phyloP scores from a whole-genome alignment of 371 early-diverging fungal species.

The Mucor indicus region DNA sequence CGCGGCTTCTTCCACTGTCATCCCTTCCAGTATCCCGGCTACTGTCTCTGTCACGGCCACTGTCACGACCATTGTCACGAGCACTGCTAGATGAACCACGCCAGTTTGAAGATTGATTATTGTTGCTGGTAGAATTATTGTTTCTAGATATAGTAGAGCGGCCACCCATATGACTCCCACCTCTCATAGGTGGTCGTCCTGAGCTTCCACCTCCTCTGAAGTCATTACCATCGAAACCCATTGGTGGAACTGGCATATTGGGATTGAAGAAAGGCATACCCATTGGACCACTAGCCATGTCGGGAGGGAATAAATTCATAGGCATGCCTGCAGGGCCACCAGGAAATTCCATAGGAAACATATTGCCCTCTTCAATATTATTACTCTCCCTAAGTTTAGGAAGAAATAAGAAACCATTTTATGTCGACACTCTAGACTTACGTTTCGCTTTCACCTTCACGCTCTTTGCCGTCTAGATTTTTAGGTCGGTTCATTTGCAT shows the following conservation, averaged over 20 bases:
- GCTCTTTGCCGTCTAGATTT: constrained; percentile 13
- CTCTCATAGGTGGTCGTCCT: constrained; percentile 9
- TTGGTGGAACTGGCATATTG: constrained; percentile 16
- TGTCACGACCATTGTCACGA: neutral
- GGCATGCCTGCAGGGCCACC: constrained; percentile 20
- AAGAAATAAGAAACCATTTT: no score
- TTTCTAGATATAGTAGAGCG: no score
- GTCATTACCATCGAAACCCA: constrained; percentile 20
- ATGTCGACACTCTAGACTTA: no score
- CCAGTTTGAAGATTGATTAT: neutral
- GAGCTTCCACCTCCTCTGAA: constrained; percentile 8
- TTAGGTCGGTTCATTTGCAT: constrained; percentile 17
- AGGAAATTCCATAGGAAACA: constrained; percentile 19
- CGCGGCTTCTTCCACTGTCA: constrained; percentile 1
- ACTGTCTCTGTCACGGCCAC: neutral
- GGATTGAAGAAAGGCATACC: constrained; percentile 26
- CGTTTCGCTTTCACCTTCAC: constrained; percentile 9
- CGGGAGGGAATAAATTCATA: constrained; percentile 21
- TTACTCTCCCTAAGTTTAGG: neutral
- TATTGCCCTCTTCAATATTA: constrained; percentile 3
- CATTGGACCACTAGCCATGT: constrained; percentile 21
- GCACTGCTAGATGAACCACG: neutral
- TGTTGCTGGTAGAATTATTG: no score
- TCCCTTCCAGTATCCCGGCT: neutral
- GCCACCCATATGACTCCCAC: neutral